Base-by-base conservation (phyloP, 2,329 filamentous ascomycete species). In the Ceratocystis huliohia region DNA sequence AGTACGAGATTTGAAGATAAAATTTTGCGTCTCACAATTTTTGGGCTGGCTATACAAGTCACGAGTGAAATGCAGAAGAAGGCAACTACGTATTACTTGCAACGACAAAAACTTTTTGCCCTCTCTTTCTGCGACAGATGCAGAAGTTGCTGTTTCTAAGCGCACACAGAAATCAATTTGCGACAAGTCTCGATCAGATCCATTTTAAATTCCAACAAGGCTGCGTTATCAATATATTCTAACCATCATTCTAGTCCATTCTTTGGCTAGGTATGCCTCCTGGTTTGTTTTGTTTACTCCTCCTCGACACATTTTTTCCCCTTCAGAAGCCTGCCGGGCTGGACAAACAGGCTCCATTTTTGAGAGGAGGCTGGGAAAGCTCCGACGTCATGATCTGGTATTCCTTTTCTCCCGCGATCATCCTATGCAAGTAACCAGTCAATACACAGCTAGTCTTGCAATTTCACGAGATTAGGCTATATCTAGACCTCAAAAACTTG, bases 241-340 rank as follows among this genome's bases (percentile, higher is more conserved):
- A 53, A 53, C 53, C 59, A 62, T 65, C 66, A 33, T 61, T 63
- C 63, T 46, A 53, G 63, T 68, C 30, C 44, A 62, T 57, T 53
- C 44, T 28, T 57, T 6, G 37, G n/a, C 64, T 56, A 22, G n/a
- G 59, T 61, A n/a, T 37, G 53, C 41, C 28, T 65, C 53, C 13
- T 65, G 5, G 48, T 65, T 65, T 64, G 46, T 61, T 25, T 22
- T 53, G 17, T 50, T 66, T 63, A 15, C 37, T 57, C 8, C 37
- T 61, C n/a, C n/a, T 37, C 48, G 48, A 25, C 48, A 25, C 7
- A 30, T 48, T 64, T 20, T 59, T 64, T 59, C 67, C 8, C 65
- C 65, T 22, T 68, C 67, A 59, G 45, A 68, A 28, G 44, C 41
- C 33, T 44, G 44, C 28, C 56, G n/a, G 41, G n/a, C 56, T 46